Percentiles rank a stretch among this genome's conserved stretches.
These are phyloP conservation scores for Leucaena leucocephala DNA, from an alignment of 306 rosid species.

Conservation along the genomic window DNA sequence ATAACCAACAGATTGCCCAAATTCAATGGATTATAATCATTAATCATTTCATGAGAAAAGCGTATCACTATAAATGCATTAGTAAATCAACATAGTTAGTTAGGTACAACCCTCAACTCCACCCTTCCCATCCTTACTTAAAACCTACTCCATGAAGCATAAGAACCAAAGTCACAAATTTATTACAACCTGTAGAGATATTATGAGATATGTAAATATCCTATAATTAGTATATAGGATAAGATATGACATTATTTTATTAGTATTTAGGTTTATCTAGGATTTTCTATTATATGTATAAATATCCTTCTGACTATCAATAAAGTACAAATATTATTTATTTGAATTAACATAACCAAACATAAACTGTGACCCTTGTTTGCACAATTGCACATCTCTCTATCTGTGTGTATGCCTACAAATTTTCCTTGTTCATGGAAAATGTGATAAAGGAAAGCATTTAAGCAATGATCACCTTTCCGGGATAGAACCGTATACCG, in stretches of 20 bases:
- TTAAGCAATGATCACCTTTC: slow-evolving; percentile 55
- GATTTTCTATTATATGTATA: too few relatives aligned
- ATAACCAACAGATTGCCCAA: background rate
- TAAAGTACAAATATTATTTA: background rate
- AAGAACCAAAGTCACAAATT: background rate
- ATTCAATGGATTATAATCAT: too few relatives aligned
- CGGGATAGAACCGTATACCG: slow-evolving; percentile 73
- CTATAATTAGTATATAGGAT: slow-evolving; percentile 20
- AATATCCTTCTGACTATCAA: too few relatives aligned
- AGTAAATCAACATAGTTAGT: background rate
- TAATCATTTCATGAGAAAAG: too few relatives aligned
- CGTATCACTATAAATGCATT: background rate
- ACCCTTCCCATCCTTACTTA: slow-evolving; percentile 2
- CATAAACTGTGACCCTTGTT: slow-evolving; percentile 15
- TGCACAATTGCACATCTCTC: background rate
- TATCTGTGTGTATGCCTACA: background rate
- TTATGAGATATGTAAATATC: too few relatives aligned
- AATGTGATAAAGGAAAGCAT: slow-evolving; percentile 24
- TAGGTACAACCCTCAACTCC: background rate
- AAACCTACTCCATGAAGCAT: slow-evolving; percentile 13
- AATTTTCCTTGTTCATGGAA: slow-evolving; percentile 24
- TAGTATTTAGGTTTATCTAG: too few relatives aligned
- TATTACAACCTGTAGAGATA: too few relatives aligned
- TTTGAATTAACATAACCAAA: slow-evolving; percentile 21
- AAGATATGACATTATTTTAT: too few relatives aligned